phyloP scores from a whole-genome alignment of 2,329 filamentous ascomycete species.

The Fusarium sp. region DNA sequence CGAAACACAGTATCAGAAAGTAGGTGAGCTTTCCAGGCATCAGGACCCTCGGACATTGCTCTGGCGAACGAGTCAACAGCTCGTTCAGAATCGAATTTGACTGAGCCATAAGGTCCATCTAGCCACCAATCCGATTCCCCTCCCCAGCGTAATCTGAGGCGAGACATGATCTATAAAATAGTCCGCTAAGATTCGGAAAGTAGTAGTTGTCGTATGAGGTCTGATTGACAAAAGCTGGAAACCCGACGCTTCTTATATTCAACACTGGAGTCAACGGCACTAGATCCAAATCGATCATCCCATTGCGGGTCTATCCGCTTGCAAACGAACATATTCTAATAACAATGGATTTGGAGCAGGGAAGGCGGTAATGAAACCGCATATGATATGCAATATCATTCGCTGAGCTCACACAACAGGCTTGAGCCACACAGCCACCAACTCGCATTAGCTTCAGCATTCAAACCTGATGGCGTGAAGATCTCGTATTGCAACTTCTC shows the following conservation, averaged over 20 bases:
- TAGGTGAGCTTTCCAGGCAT: neutral
- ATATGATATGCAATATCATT: neutral
- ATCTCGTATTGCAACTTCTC: neutral
- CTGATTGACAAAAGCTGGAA: neutral
- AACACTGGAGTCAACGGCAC: neutral
- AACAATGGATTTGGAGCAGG: neutral
- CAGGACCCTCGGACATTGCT: neutral
- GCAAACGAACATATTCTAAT: neutral
- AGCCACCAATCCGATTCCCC: neutral
- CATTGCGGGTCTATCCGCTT: neutral
- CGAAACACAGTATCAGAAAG: neutral
- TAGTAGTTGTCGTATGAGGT: neutral
- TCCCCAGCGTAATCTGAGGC: neutral
- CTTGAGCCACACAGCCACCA: neutral
- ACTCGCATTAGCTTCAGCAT: neutral
- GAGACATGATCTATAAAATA: neutral
- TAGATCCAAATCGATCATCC: neutral
- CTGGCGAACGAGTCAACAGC: neutral
- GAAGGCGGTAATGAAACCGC: neutral
- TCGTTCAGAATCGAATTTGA: neutral
- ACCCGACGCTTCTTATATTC: neutral
- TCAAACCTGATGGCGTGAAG: neutral
- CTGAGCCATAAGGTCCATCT: neutral
- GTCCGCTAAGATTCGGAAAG: neutral
- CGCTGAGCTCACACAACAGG: neutral